Percentiles rank a stretch among this genome's conserved stretches.
phyloP scores from a whole-genome alignment of 768 basidiomycete species.

The Plicaturopsis crispa region DNA sequence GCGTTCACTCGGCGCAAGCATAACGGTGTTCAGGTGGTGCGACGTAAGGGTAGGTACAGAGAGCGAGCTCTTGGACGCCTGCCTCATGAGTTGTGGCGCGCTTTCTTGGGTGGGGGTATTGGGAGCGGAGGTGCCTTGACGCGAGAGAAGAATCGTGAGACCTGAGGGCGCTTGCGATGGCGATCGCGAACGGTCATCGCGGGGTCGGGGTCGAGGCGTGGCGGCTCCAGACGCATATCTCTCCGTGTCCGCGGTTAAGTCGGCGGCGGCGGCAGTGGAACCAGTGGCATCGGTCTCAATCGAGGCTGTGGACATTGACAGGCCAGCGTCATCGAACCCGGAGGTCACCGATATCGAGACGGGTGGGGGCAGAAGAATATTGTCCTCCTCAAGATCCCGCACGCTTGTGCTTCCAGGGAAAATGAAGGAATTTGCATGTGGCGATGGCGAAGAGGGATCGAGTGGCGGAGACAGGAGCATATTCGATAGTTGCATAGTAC shows the following conservation, averaged over 20 bases:
- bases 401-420: conserved; percentile 3
- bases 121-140: conserved; percentile 3
- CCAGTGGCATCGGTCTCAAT: background rate
- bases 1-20: no score
- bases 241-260: conserved; percentile 16
- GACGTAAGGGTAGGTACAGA: no score
- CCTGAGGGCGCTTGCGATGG: conserved; percentile 19
- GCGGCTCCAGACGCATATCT: conserved; percentile 10
- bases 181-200: conserved; percentile 8
- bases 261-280: conserved; percentile 4
- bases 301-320: no score
- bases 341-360: no score
- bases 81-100: no score
- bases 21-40: no score
- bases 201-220: conserved; percentile 13
- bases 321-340: no score
- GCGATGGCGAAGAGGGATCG: conserved; percentile 4
- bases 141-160: conserved; percentile 28
- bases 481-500: conserved; percentile 58
- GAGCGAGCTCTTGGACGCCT: no score
- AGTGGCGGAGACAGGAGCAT: conserved; percentile 30
- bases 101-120: background rate
- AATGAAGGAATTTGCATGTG: conserved; percentile 8
- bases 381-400: no score
- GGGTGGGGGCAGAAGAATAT: no score